Conservation (phyloP, 2,329 filamentous ascomycete species). For the Fusarium sp. region DNA sequence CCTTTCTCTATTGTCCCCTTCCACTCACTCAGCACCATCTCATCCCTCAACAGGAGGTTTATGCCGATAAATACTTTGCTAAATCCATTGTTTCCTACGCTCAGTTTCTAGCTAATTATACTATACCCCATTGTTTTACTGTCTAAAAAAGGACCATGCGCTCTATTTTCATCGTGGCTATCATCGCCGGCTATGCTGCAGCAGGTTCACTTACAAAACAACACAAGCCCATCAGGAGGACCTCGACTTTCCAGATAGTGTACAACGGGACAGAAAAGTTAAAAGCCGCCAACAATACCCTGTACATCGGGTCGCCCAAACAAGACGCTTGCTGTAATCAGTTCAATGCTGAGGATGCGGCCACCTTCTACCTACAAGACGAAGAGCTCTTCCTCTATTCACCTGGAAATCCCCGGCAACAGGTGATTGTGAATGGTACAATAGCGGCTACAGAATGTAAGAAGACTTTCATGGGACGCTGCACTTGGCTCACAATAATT, state of each 20-base stretch:
- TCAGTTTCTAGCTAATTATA: neutral
- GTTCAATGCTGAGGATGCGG: neutral
- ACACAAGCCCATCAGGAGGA: neutral
- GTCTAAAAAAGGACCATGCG: neutral
- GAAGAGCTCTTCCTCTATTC: neutral
- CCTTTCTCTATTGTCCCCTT: neutral
- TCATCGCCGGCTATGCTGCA: neutral
- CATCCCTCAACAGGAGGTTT: neutral
- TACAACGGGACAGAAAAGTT: neutral
- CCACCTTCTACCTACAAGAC: neutral
- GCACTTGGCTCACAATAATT: neutral
- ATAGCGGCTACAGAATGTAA: neutral
- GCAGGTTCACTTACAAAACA: neutral
- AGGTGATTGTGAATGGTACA: neutral
- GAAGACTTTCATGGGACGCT: neutral
- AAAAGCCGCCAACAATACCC: neutral
- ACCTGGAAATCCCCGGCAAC: neutral
- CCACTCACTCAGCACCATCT: neutral
- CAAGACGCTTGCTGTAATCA: slow-evolving; percentile 2
- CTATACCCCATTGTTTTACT: neutral
- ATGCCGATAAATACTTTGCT: neutral
- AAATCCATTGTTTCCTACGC: rapidly evolving
- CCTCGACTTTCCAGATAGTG: neutral
- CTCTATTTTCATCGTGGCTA: neutral
- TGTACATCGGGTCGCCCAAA: neutral